Conservation (phyloP, 148 eudicot species). For the Amaranthus palmeri region DNA sequence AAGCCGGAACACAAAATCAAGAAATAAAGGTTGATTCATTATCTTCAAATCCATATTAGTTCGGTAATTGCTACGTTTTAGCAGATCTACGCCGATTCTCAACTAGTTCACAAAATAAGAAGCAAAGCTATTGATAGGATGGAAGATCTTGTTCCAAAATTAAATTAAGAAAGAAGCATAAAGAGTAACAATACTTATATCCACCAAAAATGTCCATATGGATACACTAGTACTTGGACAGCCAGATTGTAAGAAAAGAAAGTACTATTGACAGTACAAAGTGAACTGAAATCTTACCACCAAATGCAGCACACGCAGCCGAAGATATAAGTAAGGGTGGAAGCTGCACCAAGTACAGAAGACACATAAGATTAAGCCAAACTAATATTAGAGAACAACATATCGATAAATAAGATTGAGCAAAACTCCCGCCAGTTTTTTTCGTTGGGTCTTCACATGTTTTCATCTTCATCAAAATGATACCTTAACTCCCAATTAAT, state of each 20-base stretch:
- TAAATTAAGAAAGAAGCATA: background rate
- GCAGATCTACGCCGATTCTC: background rate
- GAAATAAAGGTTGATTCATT: background rate
- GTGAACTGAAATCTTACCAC: slow-evolving; percentile 44
- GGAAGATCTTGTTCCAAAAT: background rate
- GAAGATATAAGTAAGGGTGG: slow-evolving; percentile 58
- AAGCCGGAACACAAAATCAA: background rate
- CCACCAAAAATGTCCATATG: background rate
- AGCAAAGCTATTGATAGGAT: background rate
- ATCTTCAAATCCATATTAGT: background rate
- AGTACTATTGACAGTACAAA: background rate
- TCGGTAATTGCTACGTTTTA: background rate
- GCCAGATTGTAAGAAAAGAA: background rate
- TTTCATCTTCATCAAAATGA: too few relatives aligned
- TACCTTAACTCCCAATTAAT: too few relatives aligned
- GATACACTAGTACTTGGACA: background rate
- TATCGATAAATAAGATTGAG: background rate
- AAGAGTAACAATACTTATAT: background rate
- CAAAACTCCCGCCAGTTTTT: too few relatives aligned
- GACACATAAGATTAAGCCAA: background rate
- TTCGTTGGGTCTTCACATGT: too few relatives aligned
- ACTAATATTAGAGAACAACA: background rate
- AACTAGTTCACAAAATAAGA: background rate
- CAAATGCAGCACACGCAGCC: slow-evolving; percentile 74
- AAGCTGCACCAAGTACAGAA: slow-evolving; percentile 35